These are phyloP conservation scores for Gentiana straminea DNA, from an alignment of 257 asterid genomes.

Conservation along the genomic window DNA sequence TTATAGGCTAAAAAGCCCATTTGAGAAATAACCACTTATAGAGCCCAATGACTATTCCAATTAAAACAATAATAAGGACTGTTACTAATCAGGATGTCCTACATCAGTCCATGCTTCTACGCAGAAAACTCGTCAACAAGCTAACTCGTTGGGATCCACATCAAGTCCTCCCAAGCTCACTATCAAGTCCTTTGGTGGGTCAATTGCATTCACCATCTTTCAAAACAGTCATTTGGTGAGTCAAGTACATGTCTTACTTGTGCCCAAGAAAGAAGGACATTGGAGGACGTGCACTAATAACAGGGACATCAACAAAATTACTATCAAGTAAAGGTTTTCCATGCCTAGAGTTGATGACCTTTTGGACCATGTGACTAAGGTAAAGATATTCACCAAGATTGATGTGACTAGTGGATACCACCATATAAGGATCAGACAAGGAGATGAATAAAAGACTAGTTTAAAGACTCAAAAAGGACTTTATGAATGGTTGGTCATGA, in stretches of 20 bases:
- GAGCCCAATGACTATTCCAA: too few relatives aligned
- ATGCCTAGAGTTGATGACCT: background rate
- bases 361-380: background rate
- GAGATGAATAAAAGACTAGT: conserved; percentile 7
- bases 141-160: too few relatives aligned
- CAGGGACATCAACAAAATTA: background rate
- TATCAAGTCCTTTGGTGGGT: too few relatives aligned
- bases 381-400: background rate
- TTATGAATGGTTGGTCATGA: background rate
- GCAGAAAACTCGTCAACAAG: too few relatives aligned
- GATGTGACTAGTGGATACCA: conserved; percentile 1
- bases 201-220: too few relatives aligned
- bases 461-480: conserved; percentile 8
- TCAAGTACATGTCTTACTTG: background rate
- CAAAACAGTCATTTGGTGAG: too few relatives aligned
- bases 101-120: too few relatives aligned
- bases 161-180: too few relatives aligned
- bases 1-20: too few relatives aligned
- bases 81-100: too few relatives aligned
- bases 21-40: too few relatives aligned
- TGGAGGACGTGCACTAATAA: background rate
- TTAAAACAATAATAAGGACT: too few relatives aligned
- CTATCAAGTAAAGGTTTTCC: background rate
- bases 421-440: background rate
- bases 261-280: background rate